Base-by-base conservation (phyloP, 331 rosid genomes). In the Saraca asoca region DNA sequence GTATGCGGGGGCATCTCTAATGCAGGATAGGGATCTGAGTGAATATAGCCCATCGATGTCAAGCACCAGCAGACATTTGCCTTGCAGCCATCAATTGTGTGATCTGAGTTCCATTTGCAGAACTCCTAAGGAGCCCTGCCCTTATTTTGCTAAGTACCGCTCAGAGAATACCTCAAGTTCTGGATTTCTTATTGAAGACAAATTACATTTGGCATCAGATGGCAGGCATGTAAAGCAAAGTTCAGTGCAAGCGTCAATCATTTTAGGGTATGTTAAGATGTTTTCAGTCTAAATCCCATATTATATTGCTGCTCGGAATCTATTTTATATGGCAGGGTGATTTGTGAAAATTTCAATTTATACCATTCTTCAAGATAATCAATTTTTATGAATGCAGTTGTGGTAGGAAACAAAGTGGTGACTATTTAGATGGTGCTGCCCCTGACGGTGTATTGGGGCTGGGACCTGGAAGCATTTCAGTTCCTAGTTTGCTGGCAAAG, bases 361-460 rank as follows among this genome's bases (percentile, higher is more conserved):
- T 11, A 0, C 62, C 49, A 5, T 9, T 20, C 45, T 49, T 70
- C 60, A 39, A 18, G 62, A 51, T 54, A 19, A 48, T 59, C 10
- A 15, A 58, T 52, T 60, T 68, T 18, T n/a, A 37, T 56, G 50
- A 54, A 39, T 83, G 66, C 81, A 85, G 91, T 42, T 85, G 91
- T 71, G 91, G 86, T 31, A 78, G 82, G 69, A 83, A 55, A 15
- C 91, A 85, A 57, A 80, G 71, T 75, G 91, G 91, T 44, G 60
- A 14, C 15, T 85, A 72, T 80, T 76, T 85, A 71, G 35, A 66
- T 2, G 91, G 91, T 50, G 88, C 79, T 58, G 88, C 84, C 46
- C 91, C 91, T 43, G 84, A 85, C 73, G 91, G 91, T 58, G 67
- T 85, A 13, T 53, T 85, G 82, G 91, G 91, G 59, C 64, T 85